Evolutionary conservation across 352 stramenopile genomes (phyloP), one percentile per base, ranked within the genome.

Genomic region (Phytophthora europaea): DNA sequence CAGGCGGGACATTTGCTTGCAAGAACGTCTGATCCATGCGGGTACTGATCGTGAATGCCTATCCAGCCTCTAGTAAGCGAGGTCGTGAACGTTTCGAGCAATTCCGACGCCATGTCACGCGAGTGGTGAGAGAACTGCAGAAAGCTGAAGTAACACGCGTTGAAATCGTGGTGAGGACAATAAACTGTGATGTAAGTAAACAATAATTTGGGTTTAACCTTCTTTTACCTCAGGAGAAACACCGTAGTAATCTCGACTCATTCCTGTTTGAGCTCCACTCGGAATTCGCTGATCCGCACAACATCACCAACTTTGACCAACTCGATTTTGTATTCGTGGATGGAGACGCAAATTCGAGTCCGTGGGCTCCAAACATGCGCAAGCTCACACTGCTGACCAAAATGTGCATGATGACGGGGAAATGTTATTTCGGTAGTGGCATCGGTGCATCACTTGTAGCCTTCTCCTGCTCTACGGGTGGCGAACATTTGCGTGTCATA

Each of bases 381-480:
- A 91, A 95, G 58, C 74, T 96, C 9, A 57, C 76, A 36, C 55
- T 93, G 22, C 71, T 92, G 18, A 79, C 77, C 22, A 96, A 96
- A 72, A 94, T 95, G 88, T 96, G 89, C 72, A 95, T 94, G 88
- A 93, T 95, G 87, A 95, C 89, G 12, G 89, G 88, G 43, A 96
- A 96, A 57, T 96, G 89, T 26, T 81, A 89, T 15, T 96, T 89
- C 64, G 87, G 79, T 33, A 89, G 78, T 59, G 79, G 82, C 18
- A 61, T 95, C 20, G 88, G 87, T 13, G 88, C 89, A 2, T 66
- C 65, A 4, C 55, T 95, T 38, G 43, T 96, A 9, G 79, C 88
- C 18, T 95, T 89, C 64, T 55, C 94, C 38, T 94, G 88, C 45
- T 87, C 88, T 1, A 96, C 89, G 6, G 88, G 84, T 0, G 89